phyloP scores from a whole-genome alignment of 257 asterid species.

The Ilex aquifolium region DNA sequence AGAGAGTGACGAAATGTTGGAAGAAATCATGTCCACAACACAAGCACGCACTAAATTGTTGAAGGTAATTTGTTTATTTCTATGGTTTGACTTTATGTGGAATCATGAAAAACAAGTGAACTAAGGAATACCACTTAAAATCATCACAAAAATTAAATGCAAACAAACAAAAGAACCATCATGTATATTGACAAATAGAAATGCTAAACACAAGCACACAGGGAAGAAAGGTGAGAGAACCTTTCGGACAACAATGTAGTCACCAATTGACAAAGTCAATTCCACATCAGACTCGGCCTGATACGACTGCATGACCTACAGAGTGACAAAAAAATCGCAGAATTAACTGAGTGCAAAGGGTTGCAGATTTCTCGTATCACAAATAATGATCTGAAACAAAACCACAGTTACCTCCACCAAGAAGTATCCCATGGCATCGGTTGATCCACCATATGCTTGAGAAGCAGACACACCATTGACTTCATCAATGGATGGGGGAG shows the following conservation, averaged over 20 bases:
- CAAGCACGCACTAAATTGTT: too few relatives aligned
- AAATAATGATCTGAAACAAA: constrained; percentile 1
- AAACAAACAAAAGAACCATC: too few relatives aligned
- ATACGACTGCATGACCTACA: constrained; percentile 63
- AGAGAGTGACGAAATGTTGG: too few relatives aligned
- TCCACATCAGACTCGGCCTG: constrained; percentile 63
- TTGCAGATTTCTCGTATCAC: not conserved
- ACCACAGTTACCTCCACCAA: constrained; percentile 54
- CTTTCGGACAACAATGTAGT: constrained; percentile 67
- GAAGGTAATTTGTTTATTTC: too few relatives aligned
- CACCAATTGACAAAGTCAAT: constrained; percentile 57
- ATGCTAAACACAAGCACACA: too few relatives aligned
- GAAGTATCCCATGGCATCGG: constrained; percentile 51
- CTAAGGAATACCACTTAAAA: too few relatives aligned
- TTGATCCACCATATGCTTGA: constrained; percentile 28
- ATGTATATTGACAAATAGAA: too few relatives aligned
- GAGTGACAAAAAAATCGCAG: constrained; percentile 2
- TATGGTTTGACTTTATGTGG: too few relatives aligned
- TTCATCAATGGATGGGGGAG: constrained; percentile 32
- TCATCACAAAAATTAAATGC: too few relatives aligned
- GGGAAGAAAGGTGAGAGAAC: constrained; percentile 13
- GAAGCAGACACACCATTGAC: constrained; percentile 28
- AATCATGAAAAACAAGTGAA: too few relatives aligned
- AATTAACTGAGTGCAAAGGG: constrained; percentile 4
- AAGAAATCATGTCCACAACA: too few relatives aligned